Evolutionary conservation across 2,329 filamentous ascomycete genomes (phyloP).

Genomic region (Colletotrichum sp.): DNA sequence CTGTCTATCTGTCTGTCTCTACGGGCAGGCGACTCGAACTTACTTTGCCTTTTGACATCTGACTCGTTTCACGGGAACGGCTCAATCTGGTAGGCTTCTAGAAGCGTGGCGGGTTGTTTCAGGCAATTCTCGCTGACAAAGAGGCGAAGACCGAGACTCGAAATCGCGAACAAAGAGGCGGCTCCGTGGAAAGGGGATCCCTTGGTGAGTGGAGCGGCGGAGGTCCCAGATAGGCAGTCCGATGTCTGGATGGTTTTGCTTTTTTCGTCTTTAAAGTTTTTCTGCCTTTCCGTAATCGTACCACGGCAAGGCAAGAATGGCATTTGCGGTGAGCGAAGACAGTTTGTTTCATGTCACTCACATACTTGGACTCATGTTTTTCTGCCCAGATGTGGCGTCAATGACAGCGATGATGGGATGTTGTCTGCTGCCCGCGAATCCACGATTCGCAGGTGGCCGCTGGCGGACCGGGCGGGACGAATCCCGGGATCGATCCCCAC

Average conservation of each 20-base stretch:
- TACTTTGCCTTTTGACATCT: not conserved
- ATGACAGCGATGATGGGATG: not conserved
- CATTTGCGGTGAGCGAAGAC: not conserved
- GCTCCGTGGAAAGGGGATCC: not conserved
- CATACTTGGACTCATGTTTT: not conserved
- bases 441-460: slow-evolving; percentile 7
- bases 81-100: slow-evolving; percentile 16
- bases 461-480: slow-evolving; percentile 8
- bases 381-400: not conserved
- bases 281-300: not conserved
- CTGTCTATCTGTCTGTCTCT: not conserved
- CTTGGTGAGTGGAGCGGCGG: not conserved
- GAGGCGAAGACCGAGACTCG: not conserved
- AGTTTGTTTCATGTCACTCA: slow-evolving; percentile 15
- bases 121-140: not conserved
- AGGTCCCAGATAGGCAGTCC: not conserved
- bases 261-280: not conserved
- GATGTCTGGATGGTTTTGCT: not conserved
- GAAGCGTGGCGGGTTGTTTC: slow-evolving; percentile 8
- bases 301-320: not conserved
- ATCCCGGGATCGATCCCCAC: slow-evolving; percentile 14
- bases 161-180: not conserved
- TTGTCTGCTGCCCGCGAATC: not conserved
- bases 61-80: slow-evolving; percentile 3
- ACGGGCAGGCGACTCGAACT: not conserved